These are phyloP conservation scores for Cymbopogon citratus DNA, from an alignment of 176 grass and related monocot genomes.

Conservation along the genomic window DNA sequence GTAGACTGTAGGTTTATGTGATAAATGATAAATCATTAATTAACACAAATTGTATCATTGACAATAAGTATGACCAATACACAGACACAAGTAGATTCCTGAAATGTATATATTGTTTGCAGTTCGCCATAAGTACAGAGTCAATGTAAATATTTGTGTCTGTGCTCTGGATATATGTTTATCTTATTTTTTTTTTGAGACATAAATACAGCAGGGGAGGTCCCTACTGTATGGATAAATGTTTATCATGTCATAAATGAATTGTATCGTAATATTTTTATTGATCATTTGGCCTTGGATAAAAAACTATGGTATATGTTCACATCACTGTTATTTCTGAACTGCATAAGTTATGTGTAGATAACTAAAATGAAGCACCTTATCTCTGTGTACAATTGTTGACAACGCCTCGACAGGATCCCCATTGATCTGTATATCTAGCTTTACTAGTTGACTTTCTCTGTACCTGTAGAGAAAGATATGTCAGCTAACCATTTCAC, in stretches of 20 bases:
- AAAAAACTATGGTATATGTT: background rate
- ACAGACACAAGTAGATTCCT: background rate
- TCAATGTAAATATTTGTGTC: background rate
- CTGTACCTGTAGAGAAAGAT: conserved; percentile 61
- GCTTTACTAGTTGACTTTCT: conserved; percentile 83
- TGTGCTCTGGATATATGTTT: background rate
- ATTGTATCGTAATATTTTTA: background rate
- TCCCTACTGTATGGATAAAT: background rate
- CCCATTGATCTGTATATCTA: conserved; percentile 91
- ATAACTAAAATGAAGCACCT: conserved; percentile 38
- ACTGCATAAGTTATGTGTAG: background rate
- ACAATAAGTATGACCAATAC: conserved; percentile 10
- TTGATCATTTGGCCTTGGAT: background rate
- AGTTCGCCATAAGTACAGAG: background rate
- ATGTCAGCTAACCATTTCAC: conserved; percentile 19
- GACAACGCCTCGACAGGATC: conserved; percentile 90
- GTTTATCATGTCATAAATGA: background rate
- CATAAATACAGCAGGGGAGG: background rate
- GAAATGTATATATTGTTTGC: background rate
- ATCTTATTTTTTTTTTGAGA: background rate
- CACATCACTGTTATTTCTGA: background rate
- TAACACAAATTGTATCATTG: conserved; percentile 11
- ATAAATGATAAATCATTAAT: conserved; percentile 8
- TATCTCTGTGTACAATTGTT: conserved; percentile 96
- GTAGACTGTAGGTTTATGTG: background rate